These are phyloP conservation scores for Phialophora expanda DNA, from an alignment of 2,329 filamentous ascomycete genomes.

Conservation along the genomic window DNA sequence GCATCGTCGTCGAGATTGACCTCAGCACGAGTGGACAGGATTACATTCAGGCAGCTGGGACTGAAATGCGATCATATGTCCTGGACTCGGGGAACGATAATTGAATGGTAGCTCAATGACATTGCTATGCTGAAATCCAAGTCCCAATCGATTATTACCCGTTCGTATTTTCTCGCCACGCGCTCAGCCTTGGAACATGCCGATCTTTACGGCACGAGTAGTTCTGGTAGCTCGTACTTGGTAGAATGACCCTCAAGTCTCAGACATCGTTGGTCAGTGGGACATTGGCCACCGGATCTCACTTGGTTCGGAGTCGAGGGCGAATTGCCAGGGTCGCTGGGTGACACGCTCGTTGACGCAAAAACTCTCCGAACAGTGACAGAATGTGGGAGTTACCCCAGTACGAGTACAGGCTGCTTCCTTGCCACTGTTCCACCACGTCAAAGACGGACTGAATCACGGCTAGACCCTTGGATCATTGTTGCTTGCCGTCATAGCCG, in stretches of 20 bases:
- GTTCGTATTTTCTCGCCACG: neutral
- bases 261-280: neutral
- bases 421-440: neutral
- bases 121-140: neutral
- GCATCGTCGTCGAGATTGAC: neutral
- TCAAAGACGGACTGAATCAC: neutral
- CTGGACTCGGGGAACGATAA: neutral
- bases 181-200: neutral
- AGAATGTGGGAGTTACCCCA: neutral
- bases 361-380: neutral
- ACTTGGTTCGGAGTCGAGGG: neutral
- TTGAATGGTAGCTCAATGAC: constrained; percentile 1
- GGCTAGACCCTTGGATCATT: constrained; percentile 1
- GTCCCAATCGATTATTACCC: neutral
- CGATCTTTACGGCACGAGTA: neutral
- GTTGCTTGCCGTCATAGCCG: neutral
- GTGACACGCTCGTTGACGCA: constrained; percentile 11
- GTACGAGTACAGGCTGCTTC: constrained; percentile 3
- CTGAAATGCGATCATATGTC: neutral
- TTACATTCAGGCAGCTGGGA: neutral
- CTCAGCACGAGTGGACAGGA: neutral
- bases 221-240: no score
- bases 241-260: neutral
- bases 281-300: neutral
- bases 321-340: constrained; percentile 5